phyloP scores from a whole-genome alignment of 2,329 filamentous ascomycete species.

The Didymella arachidicola region DNA sequence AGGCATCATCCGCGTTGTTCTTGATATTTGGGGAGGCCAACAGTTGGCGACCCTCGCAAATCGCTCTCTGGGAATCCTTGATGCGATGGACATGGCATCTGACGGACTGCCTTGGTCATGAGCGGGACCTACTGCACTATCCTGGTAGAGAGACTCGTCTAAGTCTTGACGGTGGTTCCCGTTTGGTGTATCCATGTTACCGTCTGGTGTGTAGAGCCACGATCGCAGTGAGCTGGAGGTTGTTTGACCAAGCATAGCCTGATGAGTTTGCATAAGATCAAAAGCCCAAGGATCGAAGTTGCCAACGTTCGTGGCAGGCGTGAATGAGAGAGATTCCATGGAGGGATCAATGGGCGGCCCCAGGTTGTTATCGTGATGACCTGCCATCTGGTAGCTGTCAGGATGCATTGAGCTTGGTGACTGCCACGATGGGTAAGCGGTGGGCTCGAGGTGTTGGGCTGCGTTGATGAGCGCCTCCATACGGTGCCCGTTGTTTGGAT shows the following conservation, averaged over 20 bases:
- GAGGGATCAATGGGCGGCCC: slow-evolving; percentile 50
- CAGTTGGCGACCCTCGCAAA: slow-evolving; percentile 51
- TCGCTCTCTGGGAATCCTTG: slow-evolving; percentile 49
- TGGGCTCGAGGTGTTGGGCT: slow-evolving; percentile 47
- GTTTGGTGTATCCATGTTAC: slow-evolving; percentile 38
- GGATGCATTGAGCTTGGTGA: slow-evolving; percentile 29
- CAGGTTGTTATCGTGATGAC: slow-evolving; percentile 43
- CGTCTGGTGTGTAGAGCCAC: slow-evolving; percentile 48
- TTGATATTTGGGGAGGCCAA: slow-evolving; percentile 47
- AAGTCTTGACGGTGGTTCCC: slow-evolving; percentile 42
- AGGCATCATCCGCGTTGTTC: slow-evolving; percentile 44
- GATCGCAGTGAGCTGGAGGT: slow-evolving; percentile 48
- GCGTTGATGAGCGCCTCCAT: slow-evolving; percentile 51
- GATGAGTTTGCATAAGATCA: slow-evolving; percentile 48
- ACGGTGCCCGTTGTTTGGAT: slow-evolving; percentile 39
- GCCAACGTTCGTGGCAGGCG: slow-evolving; percentile 44
- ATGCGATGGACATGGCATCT: slow-evolving; percentile 49
- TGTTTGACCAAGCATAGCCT: slow-evolving; percentile 47
- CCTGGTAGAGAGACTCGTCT: slow-evolving; percentile 43
- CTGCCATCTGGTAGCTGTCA: slow-evolving; percentile 33
- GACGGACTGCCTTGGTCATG: slow-evolving; percentile 46
- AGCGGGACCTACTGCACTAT: slow-evolving; percentile 31
- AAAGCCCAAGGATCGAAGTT: slow-evolving; percentile 51
- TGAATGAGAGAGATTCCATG: slow-evolving; percentile 48
- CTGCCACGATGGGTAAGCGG: slow-evolving; percentile 45